phyloP scores from a whole-genome alignment of 345 rosid species.

The Lepidium aucheri region DNA sequence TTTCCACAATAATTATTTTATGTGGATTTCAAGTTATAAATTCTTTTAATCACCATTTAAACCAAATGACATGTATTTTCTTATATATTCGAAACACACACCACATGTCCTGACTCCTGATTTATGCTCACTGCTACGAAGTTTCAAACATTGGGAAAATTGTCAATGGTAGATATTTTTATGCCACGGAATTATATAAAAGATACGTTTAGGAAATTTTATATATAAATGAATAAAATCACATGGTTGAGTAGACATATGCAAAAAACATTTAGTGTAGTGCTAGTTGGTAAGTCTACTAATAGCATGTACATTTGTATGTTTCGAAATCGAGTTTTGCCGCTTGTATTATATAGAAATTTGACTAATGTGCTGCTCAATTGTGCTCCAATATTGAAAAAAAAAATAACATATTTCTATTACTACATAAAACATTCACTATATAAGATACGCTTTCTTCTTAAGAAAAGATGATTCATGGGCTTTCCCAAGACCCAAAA shows the following conservation, averaged over 20 bases:
- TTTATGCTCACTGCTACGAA: background rate
- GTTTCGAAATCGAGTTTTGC: too few relatives aligned
- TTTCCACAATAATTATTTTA: too few relatives aligned
- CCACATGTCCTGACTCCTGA: conserved; percentile 15
- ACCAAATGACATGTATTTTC: conserved; percentile 9
- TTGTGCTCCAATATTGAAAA: too few relatives aligned
- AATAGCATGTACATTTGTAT: too few relatives aligned
- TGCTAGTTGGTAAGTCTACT: too few relatives aligned
- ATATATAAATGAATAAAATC: background rate
- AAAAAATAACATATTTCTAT: too few relatives aligned
- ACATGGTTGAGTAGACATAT: conserved; percentile 17
- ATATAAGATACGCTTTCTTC: conserved; percentile 4
- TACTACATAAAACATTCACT: background rate
- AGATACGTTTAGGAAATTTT: background rate
- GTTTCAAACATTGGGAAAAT: background rate
- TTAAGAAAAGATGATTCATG: background rate
- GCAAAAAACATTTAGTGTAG: too few relatives aligned
- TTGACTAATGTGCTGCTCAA: too few relatives aligned
- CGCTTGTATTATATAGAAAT: too few relatives aligned
- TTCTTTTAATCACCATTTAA: background rate
- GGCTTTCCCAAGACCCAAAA: conserved; percentile 9
- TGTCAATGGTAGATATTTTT: background rate
- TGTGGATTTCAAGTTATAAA: too few relatives aligned
- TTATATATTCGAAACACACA: background rate
- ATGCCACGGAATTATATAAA: background rate